phyloP scores from a whole-genome alignment of 805 yeast species.

The Metschnikowia sp. region DNA sequence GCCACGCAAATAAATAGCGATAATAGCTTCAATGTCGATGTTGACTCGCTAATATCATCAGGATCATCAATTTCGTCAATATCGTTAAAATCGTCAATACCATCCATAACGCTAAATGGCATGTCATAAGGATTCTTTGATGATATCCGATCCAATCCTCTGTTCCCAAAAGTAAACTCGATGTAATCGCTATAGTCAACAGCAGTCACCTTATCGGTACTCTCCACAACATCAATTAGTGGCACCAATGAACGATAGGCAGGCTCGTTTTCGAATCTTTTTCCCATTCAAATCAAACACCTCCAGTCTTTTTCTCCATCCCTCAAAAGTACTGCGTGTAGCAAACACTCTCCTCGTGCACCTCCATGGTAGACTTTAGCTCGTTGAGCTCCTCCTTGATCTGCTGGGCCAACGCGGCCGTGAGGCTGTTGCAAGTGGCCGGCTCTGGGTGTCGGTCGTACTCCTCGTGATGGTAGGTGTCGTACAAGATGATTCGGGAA shows the following conservation, averaged over 20 bases:
- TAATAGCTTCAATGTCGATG: neutral
- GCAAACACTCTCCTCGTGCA: slow-evolving; percentile 75
- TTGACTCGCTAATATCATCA: neutral
- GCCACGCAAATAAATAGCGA: slow-evolving; percentile 9
- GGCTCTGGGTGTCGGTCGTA: slow-evolving; percentile 92
- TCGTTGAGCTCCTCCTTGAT: slow-evolving; percentile 82
- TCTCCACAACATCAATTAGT: too few relatives aligned
- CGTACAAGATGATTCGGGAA: slow-evolving; percentile 76
- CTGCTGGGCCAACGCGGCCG: slow-evolving; percentile 81
- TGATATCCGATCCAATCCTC: too few relatives aligned
- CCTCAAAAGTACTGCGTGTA: slow-evolving; percentile 76
- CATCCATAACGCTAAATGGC: too few relatives aligned
- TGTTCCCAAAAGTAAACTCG: too few relatives aligned
- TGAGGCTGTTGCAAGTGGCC: slow-evolving; percentile 88
- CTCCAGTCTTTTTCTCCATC: neutral
- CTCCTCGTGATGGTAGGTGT: slow-evolving; percentile 77
- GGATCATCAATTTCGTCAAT: too few relatives aligned
- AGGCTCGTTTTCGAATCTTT: too few relatives aligned
- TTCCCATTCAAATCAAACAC: neutral
- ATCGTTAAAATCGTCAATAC: too few relatives aligned
- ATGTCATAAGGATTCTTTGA: too few relatives aligned
- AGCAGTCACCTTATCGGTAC: too few relatives aligned
- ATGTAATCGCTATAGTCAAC: too few relatives aligned
- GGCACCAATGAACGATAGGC: too few relatives aligned
- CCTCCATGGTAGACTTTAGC: slow-evolving; percentile 74